Conservation (phyloP, 352 stramenopile genomes). For the Phytophthora nicotianae region DNA sequence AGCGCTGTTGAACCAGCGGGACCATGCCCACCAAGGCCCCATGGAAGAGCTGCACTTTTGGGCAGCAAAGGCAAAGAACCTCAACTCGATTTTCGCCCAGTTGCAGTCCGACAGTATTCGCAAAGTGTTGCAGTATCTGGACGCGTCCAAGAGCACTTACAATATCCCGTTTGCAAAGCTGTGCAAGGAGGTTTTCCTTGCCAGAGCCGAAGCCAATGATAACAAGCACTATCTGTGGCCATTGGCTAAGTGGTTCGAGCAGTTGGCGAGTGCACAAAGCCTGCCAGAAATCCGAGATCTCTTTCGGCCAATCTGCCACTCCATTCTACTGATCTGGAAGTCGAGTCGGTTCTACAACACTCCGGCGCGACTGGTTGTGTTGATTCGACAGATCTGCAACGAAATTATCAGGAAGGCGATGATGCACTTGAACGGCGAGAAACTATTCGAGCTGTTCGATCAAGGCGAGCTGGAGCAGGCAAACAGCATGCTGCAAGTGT, state of each 20-base stretch:
- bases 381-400: constrained; percentile 91
- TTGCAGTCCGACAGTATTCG: constrained; percentile 88
- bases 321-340: constrained; percentile 92
- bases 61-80: constrained; percentile 78
- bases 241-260: constrained; percentile 67
- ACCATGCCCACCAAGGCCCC: constrained; percentile 69
- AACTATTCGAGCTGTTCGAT: constrained; percentile 85
- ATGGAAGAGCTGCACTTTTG: constrained; percentile 92
- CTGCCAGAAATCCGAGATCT: constrained; percentile 69
- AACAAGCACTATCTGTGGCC: constrained; percentile 88
- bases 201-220: constrained; percentile 86
- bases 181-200: constrained; percentile 92
- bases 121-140: constrained; percentile 89
- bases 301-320: constrained; percentile 89
- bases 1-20: constrained; percentile 59
- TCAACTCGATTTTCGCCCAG: constrained; percentile 93
- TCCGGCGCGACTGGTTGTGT: constrained; percentile 82
- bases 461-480: constrained; percentile 72
- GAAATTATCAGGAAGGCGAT: constrained; percentile 85
- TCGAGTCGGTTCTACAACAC: constrained; percentile 92
- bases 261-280: constrained; percentile 35
- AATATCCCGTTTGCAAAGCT: constrained; percentile 92
- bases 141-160: constrained; percentile 90
- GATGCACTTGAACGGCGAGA: constrained; percentile 71
- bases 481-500: constrained; percentile 71